These are phyloP conservation scores for Cordyceps fumosorosea DNA, from an alignment of 2,329 filamentous ascomycete species.

Conservation along the genomic window DNA sequence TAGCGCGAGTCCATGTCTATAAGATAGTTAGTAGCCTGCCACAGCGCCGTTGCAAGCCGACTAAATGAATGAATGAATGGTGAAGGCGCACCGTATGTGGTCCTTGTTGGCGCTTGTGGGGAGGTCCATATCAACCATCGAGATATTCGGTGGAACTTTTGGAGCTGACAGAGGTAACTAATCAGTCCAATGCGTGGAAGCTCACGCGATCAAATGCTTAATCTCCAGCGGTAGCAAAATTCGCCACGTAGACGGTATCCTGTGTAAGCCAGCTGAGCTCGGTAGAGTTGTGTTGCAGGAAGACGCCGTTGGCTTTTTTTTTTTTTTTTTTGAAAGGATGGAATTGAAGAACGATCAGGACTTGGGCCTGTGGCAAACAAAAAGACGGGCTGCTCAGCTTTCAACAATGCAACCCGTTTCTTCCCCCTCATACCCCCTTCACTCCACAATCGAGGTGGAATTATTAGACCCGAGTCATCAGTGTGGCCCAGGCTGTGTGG, in stretches of 20 bases:
- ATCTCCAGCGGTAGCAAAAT: not conserved
- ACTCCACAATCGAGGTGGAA: conserved; percentile 11
- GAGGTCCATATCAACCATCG: conserved; percentile 1
- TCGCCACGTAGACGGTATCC: not conserved
- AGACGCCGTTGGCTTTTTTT: too few species aligned
- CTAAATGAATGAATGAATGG: not conserved
- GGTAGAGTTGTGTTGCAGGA: not conserved
- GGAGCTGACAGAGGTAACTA: not conserved
- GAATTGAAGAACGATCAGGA: not conserved
- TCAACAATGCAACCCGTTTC: conserved; percentile 4
- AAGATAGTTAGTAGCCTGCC: not conserved
- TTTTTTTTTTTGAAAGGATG: not conserved
- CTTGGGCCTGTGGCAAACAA: conserved; percentile 1
- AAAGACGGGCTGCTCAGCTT: conserved; percentile 7
- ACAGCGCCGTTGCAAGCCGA: not conserved
- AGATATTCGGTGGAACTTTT: not conserved
- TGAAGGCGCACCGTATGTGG: conserved; percentile 7
- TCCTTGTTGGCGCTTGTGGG: conserved; percentile 1
- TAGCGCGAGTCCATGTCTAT: conserved; percentile 6
- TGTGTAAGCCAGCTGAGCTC: not conserved
- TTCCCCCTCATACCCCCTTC: not conserved
- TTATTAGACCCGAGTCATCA: conserved; percentile 10
- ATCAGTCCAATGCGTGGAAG: not conserved
- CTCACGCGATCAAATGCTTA: not conserved
- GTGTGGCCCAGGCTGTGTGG: conserved; percentile 6